Evolutionary conservation across 495 filamentous ascomycete species (phyloP).

Genomic region (Bacidia rubella): DNA sequence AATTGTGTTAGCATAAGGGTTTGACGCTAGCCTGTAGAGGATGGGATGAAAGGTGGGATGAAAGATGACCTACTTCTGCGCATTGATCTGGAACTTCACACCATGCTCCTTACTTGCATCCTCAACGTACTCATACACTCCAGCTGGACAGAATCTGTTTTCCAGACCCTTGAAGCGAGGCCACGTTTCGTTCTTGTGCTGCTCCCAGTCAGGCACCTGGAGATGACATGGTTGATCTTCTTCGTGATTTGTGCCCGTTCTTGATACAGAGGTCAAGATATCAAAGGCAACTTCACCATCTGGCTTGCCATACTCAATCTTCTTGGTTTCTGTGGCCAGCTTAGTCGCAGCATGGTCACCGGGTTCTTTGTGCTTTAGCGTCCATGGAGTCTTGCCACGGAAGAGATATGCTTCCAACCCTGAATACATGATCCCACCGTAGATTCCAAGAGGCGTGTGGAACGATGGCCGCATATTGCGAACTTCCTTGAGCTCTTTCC

Average conservation of each 20-base stretch:
- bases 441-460: conserved; percentile 67
- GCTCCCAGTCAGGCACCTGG: conserved; percentile 87
- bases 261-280: conserved; percentile 82
- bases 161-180: conserved; percentile 85
- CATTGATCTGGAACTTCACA: conserved; percentile 92
- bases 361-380: conserved; percentile 64
- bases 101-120: conserved; percentile 43
- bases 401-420: conserved; percentile 83
- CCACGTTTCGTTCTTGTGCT: conserved; percentile 68
- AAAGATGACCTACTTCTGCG: conserved; percentile 68
- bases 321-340: conserved; percentile 50
- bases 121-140: conserved; percentile 97
- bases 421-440: conserved; percentile 85
- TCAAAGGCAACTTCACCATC: conserved; percentile 91
- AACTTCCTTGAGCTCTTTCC: conserved; percentile 87
- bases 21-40: neutral
- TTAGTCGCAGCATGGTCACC: conserved; percentile 66
- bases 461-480: conserved; percentile 97
- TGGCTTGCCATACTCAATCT: conserved; percentile 65
- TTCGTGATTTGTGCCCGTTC: conserved; percentile 96
- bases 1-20: conserved; percentile 19
- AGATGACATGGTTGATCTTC: conserved; percentile 96
- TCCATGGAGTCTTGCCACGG: conserved; percentile 82
- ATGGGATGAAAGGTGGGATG: neutral
- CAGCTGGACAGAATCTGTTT: conserved; percentile 98